phyloP scores from a whole-genome alignment of 2,329 filamentous ascomycete species.

The Metarhizium rileyi region DNA sequence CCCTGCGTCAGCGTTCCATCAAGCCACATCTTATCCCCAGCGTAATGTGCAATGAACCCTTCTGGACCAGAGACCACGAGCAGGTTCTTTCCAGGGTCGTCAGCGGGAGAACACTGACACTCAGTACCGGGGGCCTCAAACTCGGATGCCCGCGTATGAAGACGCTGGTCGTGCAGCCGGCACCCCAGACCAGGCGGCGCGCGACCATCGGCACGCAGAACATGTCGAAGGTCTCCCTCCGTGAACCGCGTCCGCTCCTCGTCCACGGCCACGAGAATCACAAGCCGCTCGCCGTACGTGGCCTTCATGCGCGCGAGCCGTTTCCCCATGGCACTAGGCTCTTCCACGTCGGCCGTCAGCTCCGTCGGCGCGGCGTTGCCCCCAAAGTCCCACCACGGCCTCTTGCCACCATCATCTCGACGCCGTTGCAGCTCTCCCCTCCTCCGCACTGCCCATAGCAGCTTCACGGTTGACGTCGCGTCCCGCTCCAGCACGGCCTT shows the following conservation, averaged over 20 bases:
- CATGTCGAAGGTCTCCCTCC: conserved; percentile 35
- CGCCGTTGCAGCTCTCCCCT: conserved; percentile 37
- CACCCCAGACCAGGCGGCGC: conserved; percentile 12
- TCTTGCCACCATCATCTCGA: not conserved
- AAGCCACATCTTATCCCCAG: conserved; percentile 68
- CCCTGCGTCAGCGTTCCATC: conserved; percentile 68
- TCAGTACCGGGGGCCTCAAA: conserved; percentile 18
- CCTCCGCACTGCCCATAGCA: conserved; percentile 73
- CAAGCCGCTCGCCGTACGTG: conserved; percentile 44
- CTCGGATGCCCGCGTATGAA: conserved; percentile 20
- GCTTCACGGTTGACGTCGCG: conserved; percentile 39
- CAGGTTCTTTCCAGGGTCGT: conserved; percentile 44
- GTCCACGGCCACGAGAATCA: conserved; percentile 71
- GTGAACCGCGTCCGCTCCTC: conserved; percentile 62
- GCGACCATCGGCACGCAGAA: conserved; percentile 12
- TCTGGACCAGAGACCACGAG: conserved; percentile 86
- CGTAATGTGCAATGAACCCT: conserved; percentile 74
- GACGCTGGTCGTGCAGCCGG: conserved; percentile 20
- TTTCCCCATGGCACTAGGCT: conserved; percentile 42
- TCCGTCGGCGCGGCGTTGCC: conserved; percentile 10
- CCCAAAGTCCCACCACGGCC: conserved; percentile 18
- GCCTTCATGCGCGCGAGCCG: conserved; percentile 55
- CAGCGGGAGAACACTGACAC: conserved; percentile 16
- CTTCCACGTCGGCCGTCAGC: conserved; percentile 12
- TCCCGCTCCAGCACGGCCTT: conserved; percentile 43